These are phyloP conservation scores for Ophiosphaerella herpotricha DNA, from an alignment of 2,329 filamentous ascomycete species.

Conservation along the genomic window DNA sequence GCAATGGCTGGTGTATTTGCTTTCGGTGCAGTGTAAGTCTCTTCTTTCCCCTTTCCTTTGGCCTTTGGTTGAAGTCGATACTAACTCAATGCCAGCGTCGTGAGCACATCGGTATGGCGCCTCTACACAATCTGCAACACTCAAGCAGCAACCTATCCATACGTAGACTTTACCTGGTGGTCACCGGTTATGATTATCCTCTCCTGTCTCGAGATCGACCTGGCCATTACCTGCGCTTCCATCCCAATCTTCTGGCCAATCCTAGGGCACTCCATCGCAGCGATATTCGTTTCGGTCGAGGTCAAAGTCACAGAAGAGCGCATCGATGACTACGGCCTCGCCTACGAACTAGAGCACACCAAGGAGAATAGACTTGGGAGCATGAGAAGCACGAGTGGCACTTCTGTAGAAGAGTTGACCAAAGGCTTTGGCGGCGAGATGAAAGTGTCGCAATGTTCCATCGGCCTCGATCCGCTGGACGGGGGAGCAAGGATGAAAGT, in stretches of 20 bases:
- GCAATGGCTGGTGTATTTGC: constrained; percentile 38
- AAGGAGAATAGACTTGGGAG: constrained; percentile 17
- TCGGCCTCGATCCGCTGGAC: constrained; percentile 32
- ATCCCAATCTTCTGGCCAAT: constrained; percentile 46
- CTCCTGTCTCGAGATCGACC: constrained; percentile 38
- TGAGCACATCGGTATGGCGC: constrained; percentile 37
- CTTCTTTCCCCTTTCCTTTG: background rate
- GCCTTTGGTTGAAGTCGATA: background rate
- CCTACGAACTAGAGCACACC: constrained; percentile 35
- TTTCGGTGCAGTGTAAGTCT: constrained; percentile 39
- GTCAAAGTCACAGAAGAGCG: constrained; percentile 39
- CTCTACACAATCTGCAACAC: constrained; percentile 32
- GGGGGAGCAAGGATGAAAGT: constrained; percentile 9
- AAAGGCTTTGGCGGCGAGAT: constrained; percentile 10
- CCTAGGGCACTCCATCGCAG: constrained; percentile 27
- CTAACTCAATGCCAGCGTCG: constrained; percentile 30
- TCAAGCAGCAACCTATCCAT: constrained; percentile 36
- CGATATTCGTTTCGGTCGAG: constrained; percentile 42
- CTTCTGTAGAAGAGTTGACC: constrained; percentile 27
- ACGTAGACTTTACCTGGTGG: constrained; percentile 41
- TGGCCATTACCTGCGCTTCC: constrained; percentile 41
- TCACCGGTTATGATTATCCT: constrained; percentile 31
- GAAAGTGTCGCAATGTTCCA: constrained; percentile 21
- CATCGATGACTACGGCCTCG: constrained; percentile 24
- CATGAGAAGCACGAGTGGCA: constrained; percentile 29